These are phyloP conservation scores for Dentipellis fragilis DNA, from an alignment of 768 basidiomycete genomes.

Conservation along the genomic window DNA sequence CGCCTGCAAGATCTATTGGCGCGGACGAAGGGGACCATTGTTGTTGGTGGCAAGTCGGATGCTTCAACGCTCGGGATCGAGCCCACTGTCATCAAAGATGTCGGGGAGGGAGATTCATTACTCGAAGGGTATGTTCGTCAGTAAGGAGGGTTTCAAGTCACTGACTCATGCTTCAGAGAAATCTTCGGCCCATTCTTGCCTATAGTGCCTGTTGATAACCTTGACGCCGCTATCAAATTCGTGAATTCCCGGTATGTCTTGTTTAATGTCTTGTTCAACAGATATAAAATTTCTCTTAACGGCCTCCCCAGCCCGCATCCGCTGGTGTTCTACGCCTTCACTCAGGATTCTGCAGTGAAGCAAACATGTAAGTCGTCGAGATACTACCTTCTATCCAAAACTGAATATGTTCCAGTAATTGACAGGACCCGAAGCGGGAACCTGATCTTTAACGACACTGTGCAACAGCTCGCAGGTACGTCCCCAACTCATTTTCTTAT, in stretches of 20 bases:
- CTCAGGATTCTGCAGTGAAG: slow-evolving; percentile 7
- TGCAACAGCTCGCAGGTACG: slow-evolving; percentile 29
- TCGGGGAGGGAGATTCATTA: slow-evolving; percentile 43
- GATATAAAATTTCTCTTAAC: too few relatives aligned
- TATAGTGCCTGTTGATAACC: slow-evolving; percentile 43
- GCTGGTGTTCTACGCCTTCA: slow-evolving; percentile 11
- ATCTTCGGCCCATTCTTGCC: slow-evolving; percentile 67
- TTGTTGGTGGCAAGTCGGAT: slow-evolving; percentile 39
- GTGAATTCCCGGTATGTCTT: slow-evolving; percentile 39
- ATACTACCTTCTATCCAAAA: not conserved
- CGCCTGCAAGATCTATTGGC: slow-evolving; percentile 43
- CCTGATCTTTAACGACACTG: slow-evolving; percentile 23
- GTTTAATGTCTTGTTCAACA: too few relatives aligned
- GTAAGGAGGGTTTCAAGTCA: not conserved
- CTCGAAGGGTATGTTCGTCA: slow-evolving; percentile 41
- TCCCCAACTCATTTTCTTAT: not conserved
- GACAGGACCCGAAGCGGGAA: slow-evolving; percentile 21
- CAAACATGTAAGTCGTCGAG: slow-evolving; percentile 4
- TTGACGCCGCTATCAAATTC: slow-evolving; percentile 49
- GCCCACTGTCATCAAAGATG: slow-evolving; percentile 49
- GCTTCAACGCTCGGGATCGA: slow-evolving; percentile 35
- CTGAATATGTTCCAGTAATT: slow-evolving; percentile 14
- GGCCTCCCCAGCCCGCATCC: slow-evolving; percentile 6
- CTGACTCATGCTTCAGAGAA: slow-evolving; percentile 29
- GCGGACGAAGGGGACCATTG: slow-evolving; percentile 46